phyloP scores from a whole-genome alignment of 2,329 filamentous ascomycete species.

The Hortaea werneckii region DNA sequence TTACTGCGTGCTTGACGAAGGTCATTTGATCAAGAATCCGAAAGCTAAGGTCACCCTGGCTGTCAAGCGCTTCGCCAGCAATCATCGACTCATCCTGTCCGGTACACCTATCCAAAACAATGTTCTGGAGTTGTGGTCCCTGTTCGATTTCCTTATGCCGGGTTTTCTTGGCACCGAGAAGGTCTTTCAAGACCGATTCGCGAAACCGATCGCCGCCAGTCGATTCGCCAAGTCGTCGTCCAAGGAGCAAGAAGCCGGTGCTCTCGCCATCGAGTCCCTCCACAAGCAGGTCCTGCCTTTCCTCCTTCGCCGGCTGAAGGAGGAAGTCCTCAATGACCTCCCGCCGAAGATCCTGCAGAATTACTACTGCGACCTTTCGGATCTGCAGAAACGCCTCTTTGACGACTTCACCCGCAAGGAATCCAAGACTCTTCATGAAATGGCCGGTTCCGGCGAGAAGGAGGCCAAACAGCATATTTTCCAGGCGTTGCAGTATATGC shows the following conservation, averaged over 20 bases:
- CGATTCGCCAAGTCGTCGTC: slow-evolving; percentile 95
- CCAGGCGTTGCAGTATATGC: slow-evolving; percentile 98
- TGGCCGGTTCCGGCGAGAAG: slow-evolving; percentile 76
- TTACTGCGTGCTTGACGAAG: slow-evolving; percentile 93
- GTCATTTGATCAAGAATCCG: slow-evolving; percentile 97
- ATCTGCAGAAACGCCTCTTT: slow-evolving; percentile 88
- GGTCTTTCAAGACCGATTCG: slow-evolving; percentile 91
- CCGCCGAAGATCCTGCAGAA: slow-evolving; percentile 98
- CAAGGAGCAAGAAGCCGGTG: slow-evolving; percentile 94
- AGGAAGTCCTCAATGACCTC: slow-evolving; percentile 91
- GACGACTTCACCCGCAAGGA: slow-evolving; percentile 95
- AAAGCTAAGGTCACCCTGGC: slow-evolving; percentile 92
- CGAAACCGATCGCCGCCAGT: slow-evolving; percentile 88
- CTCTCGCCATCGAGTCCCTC: slow-evolving; percentile 90
- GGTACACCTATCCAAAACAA: slow-evolving; percentile 98
- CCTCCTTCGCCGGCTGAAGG: slow-evolving; percentile 88
- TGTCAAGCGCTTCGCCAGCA: slow-evolving; percentile 80
- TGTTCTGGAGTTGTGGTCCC: slow-evolving; percentile 89
- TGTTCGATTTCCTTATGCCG: slow-evolving; percentile 98
- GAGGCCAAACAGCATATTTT: slow-evolving; percentile 97
- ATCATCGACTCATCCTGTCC: slow-evolving; percentile 90
- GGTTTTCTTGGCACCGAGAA: slow-evolving; percentile 94
- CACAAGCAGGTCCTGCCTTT: slow-evolving; percentile 98
- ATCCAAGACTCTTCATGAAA: slow-evolving; percentile 73
- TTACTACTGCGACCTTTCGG: slow-evolving; percentile 96